A percentile compares a stretch with the other conserved stretches of the same genome.
Evolutionary conservation across 225 moss, liverwort and hornwort genomes (phyloP).

Genomic region (Lunularia cruciata): DNA sequence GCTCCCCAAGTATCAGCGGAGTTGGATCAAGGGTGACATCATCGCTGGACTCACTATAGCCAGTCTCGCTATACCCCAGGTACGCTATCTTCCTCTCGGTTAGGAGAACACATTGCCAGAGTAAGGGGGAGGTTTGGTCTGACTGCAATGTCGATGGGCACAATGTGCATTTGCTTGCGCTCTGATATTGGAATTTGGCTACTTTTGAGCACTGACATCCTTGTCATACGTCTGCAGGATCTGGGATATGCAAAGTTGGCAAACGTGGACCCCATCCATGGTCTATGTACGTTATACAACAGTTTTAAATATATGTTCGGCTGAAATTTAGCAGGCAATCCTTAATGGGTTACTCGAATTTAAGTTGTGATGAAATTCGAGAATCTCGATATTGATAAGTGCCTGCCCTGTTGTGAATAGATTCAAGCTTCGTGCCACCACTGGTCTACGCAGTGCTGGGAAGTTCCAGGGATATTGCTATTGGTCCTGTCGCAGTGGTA

Average conservation of each 20-base stretch:
- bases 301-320: background rate
- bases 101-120: no score
- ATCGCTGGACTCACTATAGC: conserved; percentile 83
- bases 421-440: conserved; percentile 71
- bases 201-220: no score
- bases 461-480: conserved; percentile 55
- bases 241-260: conserved; percentile 59
- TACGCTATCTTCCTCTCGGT: background rate
- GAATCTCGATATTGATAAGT: background rate
- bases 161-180: no score
- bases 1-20: conserved; percentile 41
- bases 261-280: conserved; percentile 48
- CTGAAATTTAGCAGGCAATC: background rate
- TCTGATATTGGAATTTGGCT: no score
- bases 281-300: conserved; percentile 51
- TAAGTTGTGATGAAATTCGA: background rate
- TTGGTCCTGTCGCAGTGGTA: conserved; percentile 67
- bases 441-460: conserved; percentile 54
- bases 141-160: no score
- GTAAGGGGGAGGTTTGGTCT: no score
- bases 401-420: conserved; percentile 24
- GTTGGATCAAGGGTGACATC: conserved; percentile 37
- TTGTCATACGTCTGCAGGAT: conserved; percentile 64
- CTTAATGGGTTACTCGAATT: background rate
- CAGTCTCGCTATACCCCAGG: conserved; percentile 84